phyloP scores from a whole-genome alignment of 768 basidiomycete genomes.

The Amyloporia xantha region DNA sequence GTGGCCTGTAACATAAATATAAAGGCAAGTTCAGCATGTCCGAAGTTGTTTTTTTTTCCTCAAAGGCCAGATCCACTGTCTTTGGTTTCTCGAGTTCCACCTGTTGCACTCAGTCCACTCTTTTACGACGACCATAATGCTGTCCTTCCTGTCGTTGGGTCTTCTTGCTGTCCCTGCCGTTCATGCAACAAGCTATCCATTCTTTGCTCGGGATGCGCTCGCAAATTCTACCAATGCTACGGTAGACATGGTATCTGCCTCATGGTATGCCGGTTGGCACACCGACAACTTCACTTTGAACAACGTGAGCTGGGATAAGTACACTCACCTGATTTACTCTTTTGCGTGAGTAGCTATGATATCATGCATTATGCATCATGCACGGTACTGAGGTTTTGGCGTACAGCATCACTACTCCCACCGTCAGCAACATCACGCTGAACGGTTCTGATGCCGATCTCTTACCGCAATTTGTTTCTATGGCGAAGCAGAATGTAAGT shows the following conservation, averaged over 20 bases:
- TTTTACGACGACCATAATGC: slow-evolving; percentile 8
- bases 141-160: slow-evolving; percentile 11
- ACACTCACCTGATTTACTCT: slow-evolving; percentile 49
- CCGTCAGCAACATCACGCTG: slow-evolving; percentile 20
- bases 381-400: too few relatives aligned
- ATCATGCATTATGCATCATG: too few relatives aligned
- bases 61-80: background rate
- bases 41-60: background rate
- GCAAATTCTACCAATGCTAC: slow-evolving; percentile 1
- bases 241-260: slow-evolving; percentile 33
- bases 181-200: slow-evolving; percentile 7
- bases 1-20: background rate
- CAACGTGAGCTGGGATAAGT: slow-evolving; percentile 49
- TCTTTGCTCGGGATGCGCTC: slow-evolving; percentile 5
- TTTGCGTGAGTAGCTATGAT: slow-evolving; percentile 63
- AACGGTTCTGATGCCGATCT: slow-evolving; percentile 18
- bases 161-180: slow-evolving; percentile 7
- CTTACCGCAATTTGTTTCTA: slow-evolving; percentile 19
- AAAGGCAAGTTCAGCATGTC: background rate
- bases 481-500: slow-evolving; percentile 21
- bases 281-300: slow-evolving; percentile 32
- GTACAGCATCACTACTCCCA: slow-evolving; percentile 13
- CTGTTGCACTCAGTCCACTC: background rate
- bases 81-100: slow-evolving; percentile 2
- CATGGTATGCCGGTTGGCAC: slow-evolving; percentile 55